phyloP scores from a whole-genome alignment of 2,329 filamentous ascomycete species.

The Colletotrichum sp. region DNA sequence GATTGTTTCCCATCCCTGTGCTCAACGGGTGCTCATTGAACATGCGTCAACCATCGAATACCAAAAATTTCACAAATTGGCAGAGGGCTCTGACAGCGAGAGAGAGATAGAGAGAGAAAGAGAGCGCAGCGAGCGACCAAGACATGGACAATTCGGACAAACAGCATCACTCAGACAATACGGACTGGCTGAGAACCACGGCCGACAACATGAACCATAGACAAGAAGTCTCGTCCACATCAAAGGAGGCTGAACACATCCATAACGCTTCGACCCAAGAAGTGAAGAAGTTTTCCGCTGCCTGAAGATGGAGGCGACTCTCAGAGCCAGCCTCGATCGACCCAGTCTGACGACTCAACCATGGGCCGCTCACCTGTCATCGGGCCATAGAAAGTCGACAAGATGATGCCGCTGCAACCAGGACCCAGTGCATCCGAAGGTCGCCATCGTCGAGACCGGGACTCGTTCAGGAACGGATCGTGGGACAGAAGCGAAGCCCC shows the following conservation, averaged over 20 bases:
- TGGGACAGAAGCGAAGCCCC: background rate
- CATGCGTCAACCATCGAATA: background rate
- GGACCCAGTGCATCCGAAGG: background rate
- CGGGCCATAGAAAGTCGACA: background rate
- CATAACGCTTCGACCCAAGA: background rate
- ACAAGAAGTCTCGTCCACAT: background rate
- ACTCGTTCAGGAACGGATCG: background rate
- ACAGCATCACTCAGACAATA: background rate
- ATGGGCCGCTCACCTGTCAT: background rate
- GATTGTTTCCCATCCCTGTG: background rate
- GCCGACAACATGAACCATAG: background rate
- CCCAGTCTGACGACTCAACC: background rate
- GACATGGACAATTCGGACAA: background rate
- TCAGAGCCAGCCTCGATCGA: background rate
- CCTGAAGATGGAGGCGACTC: background rate
- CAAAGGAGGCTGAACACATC: background rate
- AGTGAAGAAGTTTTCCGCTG: background rate
- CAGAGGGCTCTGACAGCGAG: background rate
- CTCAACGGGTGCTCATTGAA: background rate
- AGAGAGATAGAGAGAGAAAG: background rate
- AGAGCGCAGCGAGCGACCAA: background rate
- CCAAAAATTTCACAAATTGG: background rate
- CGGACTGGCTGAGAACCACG: background rate
- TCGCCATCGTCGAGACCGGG: background rate
- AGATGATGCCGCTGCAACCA: background rate